A percentile compares a stretch with the other conserved stretches of the same genome.
These are phyloP conservation scores for Cyanodermella asteris DNA, from an alignment of 2,329 filamentous ascomycete genomes.

Conservation along the genomic window DNA sequence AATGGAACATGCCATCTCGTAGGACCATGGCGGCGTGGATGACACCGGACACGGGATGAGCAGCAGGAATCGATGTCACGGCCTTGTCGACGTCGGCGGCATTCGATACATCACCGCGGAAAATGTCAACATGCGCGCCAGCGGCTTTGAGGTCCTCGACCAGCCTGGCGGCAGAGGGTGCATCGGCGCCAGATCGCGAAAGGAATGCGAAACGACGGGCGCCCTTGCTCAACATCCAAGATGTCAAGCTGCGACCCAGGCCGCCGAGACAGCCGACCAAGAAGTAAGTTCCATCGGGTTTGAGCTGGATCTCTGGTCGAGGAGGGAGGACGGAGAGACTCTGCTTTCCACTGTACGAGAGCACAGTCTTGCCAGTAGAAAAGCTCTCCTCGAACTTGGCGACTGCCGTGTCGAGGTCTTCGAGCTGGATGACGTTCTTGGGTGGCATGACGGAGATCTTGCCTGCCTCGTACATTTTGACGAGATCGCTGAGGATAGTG, in stretches of 20 bases:
- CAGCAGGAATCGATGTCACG: conserved; percentile 1
- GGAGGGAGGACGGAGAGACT: background rate
- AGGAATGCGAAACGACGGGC: conserved; percentile 13
- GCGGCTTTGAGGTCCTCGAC: background rate
- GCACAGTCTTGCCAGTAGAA: conserved; percentile 1
- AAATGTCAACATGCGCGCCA: conserved; percentile 1
- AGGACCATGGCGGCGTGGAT: conserved; percentile 5
- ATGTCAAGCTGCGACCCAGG: conserved; percentile 13
- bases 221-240: conserved; percentile 13
- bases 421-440: conserved; percentile 1
- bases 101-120: conserved; percentile 1
- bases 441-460: conserved; percentile 1
- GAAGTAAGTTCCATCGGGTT: conserved; percentile 11
- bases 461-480: conserved; percentile 1
- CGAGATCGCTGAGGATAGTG: background rate
- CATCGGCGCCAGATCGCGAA: conserved; percentile 8
- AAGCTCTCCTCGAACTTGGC: conserved; percentile 1
- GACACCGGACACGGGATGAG: conserved; percentile 7
- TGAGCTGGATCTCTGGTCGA: conserved; percentile 4
- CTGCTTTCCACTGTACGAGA: conserved; percentile 1
- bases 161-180: background rate
- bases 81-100: conserved; percentile 3
- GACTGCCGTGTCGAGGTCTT: conserved; percentile 1
- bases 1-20: conserved; percentile 26
- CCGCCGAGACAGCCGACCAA: conserved; percentile 15